Conservation (phyloP, 495 filamentous ascomycete species). For the Tuber umbilicatum region DNA sequence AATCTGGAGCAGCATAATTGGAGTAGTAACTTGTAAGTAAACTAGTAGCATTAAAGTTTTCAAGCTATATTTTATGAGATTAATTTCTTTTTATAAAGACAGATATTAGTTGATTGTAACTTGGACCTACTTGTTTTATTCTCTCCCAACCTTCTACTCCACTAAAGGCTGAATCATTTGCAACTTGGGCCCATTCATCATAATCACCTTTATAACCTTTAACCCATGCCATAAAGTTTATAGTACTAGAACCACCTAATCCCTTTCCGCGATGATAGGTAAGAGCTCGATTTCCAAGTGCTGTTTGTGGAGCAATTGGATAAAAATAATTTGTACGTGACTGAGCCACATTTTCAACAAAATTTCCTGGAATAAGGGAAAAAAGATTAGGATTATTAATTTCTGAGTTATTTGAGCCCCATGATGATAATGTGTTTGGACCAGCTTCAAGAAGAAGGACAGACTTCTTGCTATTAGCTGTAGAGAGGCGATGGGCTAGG, state of each 20-base stretch:
- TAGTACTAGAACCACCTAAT: slow-evolving; percentile 50
- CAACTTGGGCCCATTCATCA: slow-evolving; percentile 44
- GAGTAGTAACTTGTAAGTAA: slow-evolving; percentile 21
- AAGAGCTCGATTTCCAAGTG: slow-evolving; percentile 42
- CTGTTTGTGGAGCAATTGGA: slow-evolving; percentile 28
- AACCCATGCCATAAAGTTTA: slow-evolving; percentile 50
- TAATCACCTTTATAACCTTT: slow-evolving; percentile 43
- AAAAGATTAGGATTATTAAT: slow-evolving; percentile 25
- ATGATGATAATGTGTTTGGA: slow-evolving; percentile 27
- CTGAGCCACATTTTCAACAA: slow-evolving; percentile 27
- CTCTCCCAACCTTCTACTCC: slow-evolving; percentile 35
- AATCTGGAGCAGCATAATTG: slow-evolving; percentile 21
- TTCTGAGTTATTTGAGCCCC: slow-evolving; percentile 18
- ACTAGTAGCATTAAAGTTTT: slow-evolving; percentile 26
- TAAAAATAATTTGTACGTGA: slow-evolving; percentile 34
- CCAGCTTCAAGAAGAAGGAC: slow-evolving; percentile 28
- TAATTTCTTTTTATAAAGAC: slow-evolving; percentile 2
- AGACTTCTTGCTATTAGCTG: slow-evolving; percentile 21
- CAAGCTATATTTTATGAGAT: slow-evolving; percentile 15
- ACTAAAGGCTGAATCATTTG: slow-evolving; percentile 30
- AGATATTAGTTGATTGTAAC: not conserved
- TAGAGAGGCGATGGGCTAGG: slow-evolving; percentile 31
- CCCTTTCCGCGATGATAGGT: slow-evolving; percentile 49
- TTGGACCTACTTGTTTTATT: slow-evolving; percentile 28
- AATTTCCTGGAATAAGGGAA: slow-evolving; percentile 28